Conservation (phyloP, 2,329 filamentous ascomycete genomes). For the Neurospora sp. region DNA sequence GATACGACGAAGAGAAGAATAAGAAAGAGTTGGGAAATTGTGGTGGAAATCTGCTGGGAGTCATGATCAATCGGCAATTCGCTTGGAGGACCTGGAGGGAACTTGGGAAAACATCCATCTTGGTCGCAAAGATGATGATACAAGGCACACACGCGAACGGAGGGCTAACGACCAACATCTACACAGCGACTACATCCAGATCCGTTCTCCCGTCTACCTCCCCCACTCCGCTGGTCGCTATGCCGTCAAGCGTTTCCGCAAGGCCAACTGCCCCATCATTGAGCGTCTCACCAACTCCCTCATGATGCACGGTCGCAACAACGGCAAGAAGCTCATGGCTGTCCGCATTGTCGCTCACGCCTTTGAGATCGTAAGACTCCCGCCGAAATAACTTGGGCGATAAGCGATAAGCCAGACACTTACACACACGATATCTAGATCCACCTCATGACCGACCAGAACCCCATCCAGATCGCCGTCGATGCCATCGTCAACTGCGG, state of each 20-base stretch:
- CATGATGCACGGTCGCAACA: conserved; percentile 99
- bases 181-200: conserved; percentile 96
- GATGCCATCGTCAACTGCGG: conserved; percentile 99
- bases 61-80: neutral
- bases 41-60: neutral
- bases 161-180: conserved; percentile 25
- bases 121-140: neutral
- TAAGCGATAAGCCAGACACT: conserved; percentile 10
- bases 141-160: neutral
- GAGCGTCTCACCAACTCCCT: conserved; percentile 99
- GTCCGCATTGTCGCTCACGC: conserved; percentile 98
- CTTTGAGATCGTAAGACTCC: conserved; percentile 81
- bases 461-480: conserved; percentile 99
- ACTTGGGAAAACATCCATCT: neutral
- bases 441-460: conserved; percentile 99
- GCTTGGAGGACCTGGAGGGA: neutral
- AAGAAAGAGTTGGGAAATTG: neutral
- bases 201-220: conserved; percentile 97
- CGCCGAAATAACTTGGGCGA: neutral
- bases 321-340: conserved; percentile 99
- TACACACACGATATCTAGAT: conserved; percentile 48
- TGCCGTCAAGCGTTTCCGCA: conserved; percentile 99
- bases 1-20: neutral
- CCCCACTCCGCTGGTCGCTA: conserved; percentile 98
- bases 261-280: conserved; percentile 99